These are phyloP conservation scores for Schwanniomyces vanrijiae DNA, from an alignment of 805 yeast genomes.

Conservation along the genomic window DNA sequence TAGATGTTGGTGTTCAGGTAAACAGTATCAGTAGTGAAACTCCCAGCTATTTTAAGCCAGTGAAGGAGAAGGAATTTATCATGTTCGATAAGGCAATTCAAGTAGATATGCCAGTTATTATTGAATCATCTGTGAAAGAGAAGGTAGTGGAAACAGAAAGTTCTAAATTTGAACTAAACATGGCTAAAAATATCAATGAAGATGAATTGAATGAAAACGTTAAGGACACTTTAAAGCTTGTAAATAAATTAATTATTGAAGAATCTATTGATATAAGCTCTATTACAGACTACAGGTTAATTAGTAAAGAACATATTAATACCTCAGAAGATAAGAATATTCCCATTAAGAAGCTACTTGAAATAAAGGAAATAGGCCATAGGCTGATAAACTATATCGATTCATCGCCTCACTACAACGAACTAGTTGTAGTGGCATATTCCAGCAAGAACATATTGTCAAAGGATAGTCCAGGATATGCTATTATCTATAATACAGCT, in stretches of 20 bases:
- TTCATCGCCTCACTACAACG: conserved; percentile 32
- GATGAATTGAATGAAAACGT: conserved; percentile 17
- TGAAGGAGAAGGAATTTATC: conserved; percentile 7
- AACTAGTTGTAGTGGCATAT: conserved; percentile 26
- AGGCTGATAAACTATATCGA: conserved; percentile 24
- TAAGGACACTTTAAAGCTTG: conserved; percentile 20
- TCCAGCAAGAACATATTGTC: neutral
- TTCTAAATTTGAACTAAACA: conserved; percentile 1
- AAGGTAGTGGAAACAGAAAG: neutral
- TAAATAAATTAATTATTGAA: conserved; percentile 18
- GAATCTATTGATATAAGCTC: conserved; percentile 8
- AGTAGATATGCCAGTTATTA: conserved; percentile 7
- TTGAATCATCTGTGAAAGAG: neutral
- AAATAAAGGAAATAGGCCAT: conserved; percentile 1
- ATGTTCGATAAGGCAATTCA: conserved; percentile 25
- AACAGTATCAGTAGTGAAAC: conserved; percentile 9
- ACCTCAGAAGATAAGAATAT: neutral
- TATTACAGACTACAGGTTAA: conserved; percentile 2
- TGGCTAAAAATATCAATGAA: conserved; percentile 14
- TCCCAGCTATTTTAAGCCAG: neutral
- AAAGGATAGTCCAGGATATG: conserved; percentile 20
- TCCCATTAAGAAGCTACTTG: conserved; percentile 1
- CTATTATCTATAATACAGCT: conserved; percentile 33
- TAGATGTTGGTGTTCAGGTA: conserved; percentile 29
- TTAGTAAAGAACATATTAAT: neutral